phyloP scores from a whole-genome alignment of 2,329 filamentous ascomycete genomes.

The Trichoderma sp. region DNA sequence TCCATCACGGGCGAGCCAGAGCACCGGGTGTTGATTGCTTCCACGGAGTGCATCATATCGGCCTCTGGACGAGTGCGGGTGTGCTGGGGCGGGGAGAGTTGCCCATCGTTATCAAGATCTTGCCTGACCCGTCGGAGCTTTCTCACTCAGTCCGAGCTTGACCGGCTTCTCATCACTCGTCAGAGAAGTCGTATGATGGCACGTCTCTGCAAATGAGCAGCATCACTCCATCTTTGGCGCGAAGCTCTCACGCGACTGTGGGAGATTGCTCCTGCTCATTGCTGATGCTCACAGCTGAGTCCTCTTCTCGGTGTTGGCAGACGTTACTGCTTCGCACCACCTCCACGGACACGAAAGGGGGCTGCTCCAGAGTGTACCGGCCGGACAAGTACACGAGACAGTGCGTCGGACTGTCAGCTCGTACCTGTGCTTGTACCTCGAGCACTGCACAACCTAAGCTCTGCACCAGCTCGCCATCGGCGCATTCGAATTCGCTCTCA shows the following conservation, averaged over 20 bases:
- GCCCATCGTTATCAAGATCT: neutral
- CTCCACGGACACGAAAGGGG: neutral
- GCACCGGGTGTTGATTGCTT: too few species aligned
- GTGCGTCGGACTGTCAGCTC: slow-evolving; percentile 10
- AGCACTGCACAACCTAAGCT: neutral
- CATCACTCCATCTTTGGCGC: neutral
- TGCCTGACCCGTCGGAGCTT: neutral
- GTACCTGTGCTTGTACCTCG: neutral
- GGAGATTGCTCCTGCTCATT: neutral
- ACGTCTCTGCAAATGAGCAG: neutral
- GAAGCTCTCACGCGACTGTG: neutral
- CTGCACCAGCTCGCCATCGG: slow-evolving; percentile 4
- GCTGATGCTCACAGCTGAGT: neutral
- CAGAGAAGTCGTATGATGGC: slow-evolving; percentile 7
- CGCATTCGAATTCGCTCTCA: slow-evolving; percentile 24
- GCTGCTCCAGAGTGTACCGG: neutral
- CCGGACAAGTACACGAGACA: slow-evolving; percentile 5
- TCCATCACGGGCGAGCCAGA: too few species aligned
- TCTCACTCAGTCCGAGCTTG: neutral
- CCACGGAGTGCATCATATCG: too few species aligned
- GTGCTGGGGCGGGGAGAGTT: neutral
- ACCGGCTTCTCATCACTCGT: neutral
- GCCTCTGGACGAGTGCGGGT: too few species aligned
- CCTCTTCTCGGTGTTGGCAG: neutral
- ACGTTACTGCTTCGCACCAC: neutral